These are phyloP conservation scores for Prosopis cineraria DNA, from an alignment of 306 rosid genomes.

Conservation along the genomic window DNA sequence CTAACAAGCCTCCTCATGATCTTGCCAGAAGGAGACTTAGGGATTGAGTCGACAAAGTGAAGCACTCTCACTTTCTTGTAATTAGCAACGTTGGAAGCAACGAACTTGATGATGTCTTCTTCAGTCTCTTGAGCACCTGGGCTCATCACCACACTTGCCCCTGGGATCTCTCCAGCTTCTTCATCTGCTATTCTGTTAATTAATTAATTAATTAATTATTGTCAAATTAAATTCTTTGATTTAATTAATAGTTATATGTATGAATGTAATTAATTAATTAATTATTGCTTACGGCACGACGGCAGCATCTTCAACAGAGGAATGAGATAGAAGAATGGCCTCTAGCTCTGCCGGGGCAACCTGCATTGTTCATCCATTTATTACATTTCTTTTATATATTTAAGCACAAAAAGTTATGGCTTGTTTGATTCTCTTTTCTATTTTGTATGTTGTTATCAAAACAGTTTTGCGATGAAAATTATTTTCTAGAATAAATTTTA, in stretches of 20 bases:
- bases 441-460: no score
- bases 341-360: slow-evolving; percentile 97
- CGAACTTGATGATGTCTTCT: slow-evolving; percentile 66
- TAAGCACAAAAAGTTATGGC: no score
- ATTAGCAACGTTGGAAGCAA: slow-evolving; percentile 74
- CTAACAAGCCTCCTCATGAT: slow-evolving; percentile 82
- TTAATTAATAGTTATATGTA: background rate
- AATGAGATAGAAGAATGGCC: slow-evolving; percentile 78
- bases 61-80: slow-evolving; percentile 86
- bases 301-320: slow-evolving; percentile 87
- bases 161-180: slow-evolving; percentile 94
- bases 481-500: no score
- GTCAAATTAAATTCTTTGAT: background rate
- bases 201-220: background rate
- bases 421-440: no score
- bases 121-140: slow-evolving; percentile 62
- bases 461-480: no score
- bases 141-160: slow-evolving; percentile 73
- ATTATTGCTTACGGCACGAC: slow-evolving; percentile 80
- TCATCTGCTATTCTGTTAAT: slow-evolving; percentile 68
- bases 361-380: slow-evolving; percentile 52
- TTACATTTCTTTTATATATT: no score
- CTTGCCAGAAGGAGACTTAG: slow-evolving; percentile 93
- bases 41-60: slow-evolving; percentile 75
- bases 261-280: background rate